phyloP scores from a whole-genome alignment of 148 eudicot species.

The Cornus suecica region DNA sequence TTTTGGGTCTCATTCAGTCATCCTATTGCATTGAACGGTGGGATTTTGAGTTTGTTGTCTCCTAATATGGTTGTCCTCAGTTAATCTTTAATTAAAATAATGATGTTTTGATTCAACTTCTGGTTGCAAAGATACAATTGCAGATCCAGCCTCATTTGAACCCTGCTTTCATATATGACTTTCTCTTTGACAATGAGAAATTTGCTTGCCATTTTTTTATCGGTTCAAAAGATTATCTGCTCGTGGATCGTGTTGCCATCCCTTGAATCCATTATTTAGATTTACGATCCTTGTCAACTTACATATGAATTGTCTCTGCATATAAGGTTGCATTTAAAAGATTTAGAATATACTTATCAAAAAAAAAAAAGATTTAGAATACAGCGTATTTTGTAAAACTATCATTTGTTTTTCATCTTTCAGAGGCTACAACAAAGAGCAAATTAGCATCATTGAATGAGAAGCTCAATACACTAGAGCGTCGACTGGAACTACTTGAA shows the following conservation, averaged over 20 bases:
- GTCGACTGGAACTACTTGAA: slow-evolving; percentile 90
- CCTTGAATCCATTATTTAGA: background rate
- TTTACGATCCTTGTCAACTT: background rate
- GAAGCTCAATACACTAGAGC: slow-evolving; percentile 92
- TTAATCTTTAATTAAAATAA: background rate
- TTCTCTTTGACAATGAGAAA: background rate
- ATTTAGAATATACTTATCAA: background rate
- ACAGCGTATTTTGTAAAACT: too few relatives aligned
- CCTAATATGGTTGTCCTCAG: background rate
- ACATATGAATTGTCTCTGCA: background rate
- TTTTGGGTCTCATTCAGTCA: background rate
- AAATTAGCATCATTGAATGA: slow-evolving; percentile 82
- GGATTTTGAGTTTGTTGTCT: background rate
- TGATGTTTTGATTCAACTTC: background rate
- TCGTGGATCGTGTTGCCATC: background rate
- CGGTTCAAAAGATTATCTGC: background rate
- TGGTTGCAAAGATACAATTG: background rate
- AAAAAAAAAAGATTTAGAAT: too few relatives aligned
- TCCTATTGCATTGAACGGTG: background rate
- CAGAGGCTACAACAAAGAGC: slow-evolving; percentile 97
- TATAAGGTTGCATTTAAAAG: background rate
- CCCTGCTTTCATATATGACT: background rate
- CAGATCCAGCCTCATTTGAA: background rate
- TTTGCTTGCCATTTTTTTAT: background rate
- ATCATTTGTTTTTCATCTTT: background rate